A percentile compares a stretch with the other conserved stretches of the same genome.
These are phyloP conservation scores for Pseudonitzschia pungens DNA, from an alignment of 108 stramenopile genomes.

Conservation along the genomic window DNA sequence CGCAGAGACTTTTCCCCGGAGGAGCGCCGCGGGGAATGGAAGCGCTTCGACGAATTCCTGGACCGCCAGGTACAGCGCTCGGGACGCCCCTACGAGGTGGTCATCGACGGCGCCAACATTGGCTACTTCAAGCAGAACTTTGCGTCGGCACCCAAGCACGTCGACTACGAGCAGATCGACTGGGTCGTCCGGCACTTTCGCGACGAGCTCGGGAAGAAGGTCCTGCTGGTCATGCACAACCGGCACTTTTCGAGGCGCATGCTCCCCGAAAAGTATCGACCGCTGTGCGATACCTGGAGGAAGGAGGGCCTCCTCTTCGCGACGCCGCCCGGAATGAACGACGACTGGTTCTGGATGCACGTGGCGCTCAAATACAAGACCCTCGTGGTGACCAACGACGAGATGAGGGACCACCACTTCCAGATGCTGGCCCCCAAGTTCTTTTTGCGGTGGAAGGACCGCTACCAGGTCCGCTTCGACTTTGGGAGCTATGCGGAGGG, in stretches of 20 bases:
- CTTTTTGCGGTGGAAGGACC: slow-evolving; percentile 96
- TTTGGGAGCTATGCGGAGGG: slow-evolving; percentile 52
- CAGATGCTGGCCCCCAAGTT: slow-evolving; percentile 86
- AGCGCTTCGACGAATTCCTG: slow-evolving; percentile 37
- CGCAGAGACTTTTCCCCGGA: slow-evolving; percentile 29
- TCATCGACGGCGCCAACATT: slow-evolving; percentile 99
- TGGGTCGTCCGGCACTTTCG: slow-evolving; percentile 70
- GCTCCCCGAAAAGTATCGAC: slow-evolving; percentile 49
- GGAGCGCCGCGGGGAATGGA: slow-evolving; percentile 39
- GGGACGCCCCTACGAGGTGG: slow-evolving; percentile 40
- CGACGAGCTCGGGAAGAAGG: slow-evolving; percentile 37
- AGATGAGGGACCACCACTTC: slow-evolving; percentile 99
- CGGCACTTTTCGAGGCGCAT: slow-evolving; percentile 70
- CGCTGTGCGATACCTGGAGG: slow-evolving; percentile 55
- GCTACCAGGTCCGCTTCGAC: slow-evolving; percentile 86
- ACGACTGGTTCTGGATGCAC: slow-evolving; percentile 99
- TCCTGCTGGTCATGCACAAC: slow-evolving; percentile 78
- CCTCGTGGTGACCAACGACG: slow-evolving; percentile 93
- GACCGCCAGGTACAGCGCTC: not conserved
- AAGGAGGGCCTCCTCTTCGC: slow-evolving; percentile 57
- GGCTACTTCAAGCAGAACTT: slow-evolving; percentile 94
- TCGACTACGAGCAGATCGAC: slow-evolving; percentile 93
- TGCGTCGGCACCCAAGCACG: slow-evolving; percentile 74
- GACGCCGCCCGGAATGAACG: slow-evolving; percentile 85
- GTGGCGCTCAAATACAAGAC: slow-evolving; percentile 73